Evolutionary conservation across 345 rosid genomes (phyloP).

Genomic region (Brassica cretica): DNA sequence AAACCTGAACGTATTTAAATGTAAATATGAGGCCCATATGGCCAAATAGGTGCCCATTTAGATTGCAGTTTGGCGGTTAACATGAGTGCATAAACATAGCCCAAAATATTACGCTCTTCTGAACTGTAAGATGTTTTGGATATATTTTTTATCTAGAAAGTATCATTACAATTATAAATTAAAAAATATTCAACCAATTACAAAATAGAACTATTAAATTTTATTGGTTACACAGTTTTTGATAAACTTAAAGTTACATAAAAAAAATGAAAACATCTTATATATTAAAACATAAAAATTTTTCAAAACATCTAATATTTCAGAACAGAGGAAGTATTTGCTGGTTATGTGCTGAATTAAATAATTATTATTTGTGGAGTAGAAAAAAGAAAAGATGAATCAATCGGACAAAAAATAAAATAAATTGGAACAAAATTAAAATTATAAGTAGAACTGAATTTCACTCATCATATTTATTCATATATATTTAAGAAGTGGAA

Average conservation of each 20-base stretch:
- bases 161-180: no score
- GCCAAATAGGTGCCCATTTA: constrained; percentile 3
- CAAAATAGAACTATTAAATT: no score
- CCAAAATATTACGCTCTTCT: background rate
- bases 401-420: background rate
- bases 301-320: no score
- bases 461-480: background rate
- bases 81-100: background rate
- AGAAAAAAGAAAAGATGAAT: background rate
- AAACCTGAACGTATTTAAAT: background rate
- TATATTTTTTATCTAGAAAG: no score
- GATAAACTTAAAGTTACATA: no score
- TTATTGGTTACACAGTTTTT: no score
- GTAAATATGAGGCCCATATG: constrained; percentile 1
- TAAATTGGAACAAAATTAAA: background rate
- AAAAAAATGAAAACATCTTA: no score
- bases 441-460: background rate
- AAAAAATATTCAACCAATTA: no score
- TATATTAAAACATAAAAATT: no score
- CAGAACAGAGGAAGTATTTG: background rate
- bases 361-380: background rate
- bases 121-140: no score
- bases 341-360: background rate
- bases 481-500: background rate
- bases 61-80: background rate